These are phyloP conservation scores for Endotrypanum monterogeii DNA, from an alignment of 208 protist species.

Conservation along the genomic window DNA sequence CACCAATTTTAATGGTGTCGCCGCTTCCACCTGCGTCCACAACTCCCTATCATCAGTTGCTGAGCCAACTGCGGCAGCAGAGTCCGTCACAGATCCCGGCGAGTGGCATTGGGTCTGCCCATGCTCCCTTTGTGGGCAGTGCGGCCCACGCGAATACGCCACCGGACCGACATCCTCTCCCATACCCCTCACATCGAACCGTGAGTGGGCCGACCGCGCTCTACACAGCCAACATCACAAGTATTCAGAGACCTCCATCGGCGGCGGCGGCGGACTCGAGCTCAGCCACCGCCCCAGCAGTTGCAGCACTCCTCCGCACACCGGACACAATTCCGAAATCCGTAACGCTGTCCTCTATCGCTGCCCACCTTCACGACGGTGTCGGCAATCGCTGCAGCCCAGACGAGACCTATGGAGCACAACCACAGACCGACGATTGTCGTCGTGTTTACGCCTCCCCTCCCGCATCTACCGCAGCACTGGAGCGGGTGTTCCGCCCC, in stretches of 20 bases:
- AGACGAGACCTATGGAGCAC: background rate
- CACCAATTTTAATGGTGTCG: constrained; percentile 6
- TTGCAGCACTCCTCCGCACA: constrained; percentile 13
- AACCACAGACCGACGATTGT: background rate
- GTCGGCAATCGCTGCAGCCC: background rate
- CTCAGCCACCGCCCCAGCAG: background rate
- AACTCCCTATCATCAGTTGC: constrained; percentile 29
- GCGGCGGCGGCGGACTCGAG: constrained; percentile 8
- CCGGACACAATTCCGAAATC: constrained; percentile 26
- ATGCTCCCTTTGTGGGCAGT: background rate
- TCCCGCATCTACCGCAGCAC: constrained; percentile 15
- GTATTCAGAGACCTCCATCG: background rate
- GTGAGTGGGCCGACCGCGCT: constrained; percentile 2
- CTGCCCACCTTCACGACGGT: constrained; percentile 20
- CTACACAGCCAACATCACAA: constrained; percentile 18
- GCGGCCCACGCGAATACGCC: constrained; percentile 18
- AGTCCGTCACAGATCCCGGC: constrained; percentile 19
- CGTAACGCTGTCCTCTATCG: constrained; percentile 29
- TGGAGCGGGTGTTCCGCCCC: background rate
- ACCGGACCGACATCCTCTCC: background rate
- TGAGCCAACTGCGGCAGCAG: constrained; percentile 26
- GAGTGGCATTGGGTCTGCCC: background rate
- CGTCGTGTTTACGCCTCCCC: constrained; percentile 2
- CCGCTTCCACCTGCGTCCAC: constrained; percentile 18
- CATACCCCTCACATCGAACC: background rate